Evolutionary conservation across 805 yeast species (phyloP).

Genomic region (Ogataea henricii): DNA sequence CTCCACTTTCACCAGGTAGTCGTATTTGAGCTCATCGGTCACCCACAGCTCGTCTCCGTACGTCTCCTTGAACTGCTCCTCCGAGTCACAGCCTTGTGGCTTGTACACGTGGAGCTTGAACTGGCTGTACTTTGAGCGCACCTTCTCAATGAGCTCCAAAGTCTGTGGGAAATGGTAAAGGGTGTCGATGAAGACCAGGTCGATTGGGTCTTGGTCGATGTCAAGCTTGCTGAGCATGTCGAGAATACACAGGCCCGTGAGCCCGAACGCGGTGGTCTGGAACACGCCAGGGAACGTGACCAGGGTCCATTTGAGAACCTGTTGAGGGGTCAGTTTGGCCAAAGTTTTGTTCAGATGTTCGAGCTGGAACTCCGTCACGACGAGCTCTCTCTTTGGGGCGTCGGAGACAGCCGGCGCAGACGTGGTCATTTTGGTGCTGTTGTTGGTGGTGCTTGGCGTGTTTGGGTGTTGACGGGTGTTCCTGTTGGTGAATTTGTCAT

Average conservation of each 20-base stretch:
- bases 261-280: slow-evolving; percentile 95
- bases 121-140: slow-evolving; percentile 56
- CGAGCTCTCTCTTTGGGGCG: slow-evolving; percentile 8
- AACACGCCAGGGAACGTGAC: slow-evolving; percentile 78
- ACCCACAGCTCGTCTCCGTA: slow-evolving; percentile 87
- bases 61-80: slow-evolving; percentile 59
- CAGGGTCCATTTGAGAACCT: slow-evolving; percentile 79
- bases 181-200: slow-evolving; percentile 85
- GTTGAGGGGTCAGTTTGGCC: slow-evolving; percentile 59
- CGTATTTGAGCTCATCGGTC: slow-evolving; percentile 75
- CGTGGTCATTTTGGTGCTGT: not conserved
- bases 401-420: not conserved
- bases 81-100: slow-evolving; percentile 61
- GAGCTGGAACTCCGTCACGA: slow-evolving; percentile 44
- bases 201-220: slow-evolving; percentile 45
- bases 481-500: not conserved
- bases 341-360: slow-evolving; percentile 67
- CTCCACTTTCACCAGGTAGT: slow-evolving; percentile 87
- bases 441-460: not conserved
- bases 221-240: slow-evolving; percentile 71
- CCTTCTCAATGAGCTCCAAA: slow-evolving; percentile 62
- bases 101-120: slow-evolving; percentile 62
- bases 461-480: not conserved
- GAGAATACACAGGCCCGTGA: slow-evolving; percentile 85
- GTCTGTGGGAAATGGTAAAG: slow-evolving; percentile 96